Percentiles rank a stretch among this genome's conserved stretches.
These are phyloP conservation scores for Phytophthora pluvialis DNA, from an alignment of 352 stramenopile species.

Conservation along the genomic window DNA sequence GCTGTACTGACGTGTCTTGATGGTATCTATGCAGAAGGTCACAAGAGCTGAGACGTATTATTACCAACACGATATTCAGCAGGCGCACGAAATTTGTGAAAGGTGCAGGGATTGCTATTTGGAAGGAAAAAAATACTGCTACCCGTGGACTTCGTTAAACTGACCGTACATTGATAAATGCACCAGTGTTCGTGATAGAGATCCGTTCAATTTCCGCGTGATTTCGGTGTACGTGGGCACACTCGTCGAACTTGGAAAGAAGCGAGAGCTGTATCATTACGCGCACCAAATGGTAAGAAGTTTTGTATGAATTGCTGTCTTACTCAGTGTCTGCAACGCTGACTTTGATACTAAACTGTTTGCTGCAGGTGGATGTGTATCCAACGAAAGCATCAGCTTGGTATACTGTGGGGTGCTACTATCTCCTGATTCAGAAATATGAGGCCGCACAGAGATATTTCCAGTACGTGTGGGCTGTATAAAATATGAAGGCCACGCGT, in stretches of 20 bases:
- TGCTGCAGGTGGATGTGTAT: constrained; percentile 89
- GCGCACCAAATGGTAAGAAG: constrained; percentile 92
- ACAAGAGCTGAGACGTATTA: constrained; percentile 83
- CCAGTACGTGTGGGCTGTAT: constrained; percentile 65
- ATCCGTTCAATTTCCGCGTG: constrained; percentile 86
- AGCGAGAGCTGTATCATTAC: constrained; percentile 95
- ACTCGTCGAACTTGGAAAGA: constrained; percentile 92
- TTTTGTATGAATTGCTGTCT: background rate
- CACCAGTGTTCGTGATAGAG: constrained; percentile 64
- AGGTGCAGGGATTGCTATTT: constrained; percentile 41
- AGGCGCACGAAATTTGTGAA: constrained; percentile 80
- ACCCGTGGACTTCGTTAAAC: background rate
- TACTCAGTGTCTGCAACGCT: constrained; percentile 1
- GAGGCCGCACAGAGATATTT: constrained; percentile 97
- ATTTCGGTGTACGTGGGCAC: constrained; percentile 90
- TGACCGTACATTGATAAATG: constrained; percentile 3
- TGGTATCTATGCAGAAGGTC: constrained; percentile 55
- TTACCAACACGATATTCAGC: constrained; percentile 87
- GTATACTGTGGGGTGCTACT: constrained; percentile 98
- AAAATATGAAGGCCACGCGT: background rate
- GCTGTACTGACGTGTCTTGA: constrained; percentile 12
- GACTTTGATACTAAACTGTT: background rate
- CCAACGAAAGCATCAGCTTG: constrained; percentile 93
- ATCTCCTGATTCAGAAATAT: constrained; percentile 94
- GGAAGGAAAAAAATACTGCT: background rate